Evolutionary conservation across 1,284 basidiomycete genomes (phyloP).

Genomic region (Malassezia equina): DNA sequence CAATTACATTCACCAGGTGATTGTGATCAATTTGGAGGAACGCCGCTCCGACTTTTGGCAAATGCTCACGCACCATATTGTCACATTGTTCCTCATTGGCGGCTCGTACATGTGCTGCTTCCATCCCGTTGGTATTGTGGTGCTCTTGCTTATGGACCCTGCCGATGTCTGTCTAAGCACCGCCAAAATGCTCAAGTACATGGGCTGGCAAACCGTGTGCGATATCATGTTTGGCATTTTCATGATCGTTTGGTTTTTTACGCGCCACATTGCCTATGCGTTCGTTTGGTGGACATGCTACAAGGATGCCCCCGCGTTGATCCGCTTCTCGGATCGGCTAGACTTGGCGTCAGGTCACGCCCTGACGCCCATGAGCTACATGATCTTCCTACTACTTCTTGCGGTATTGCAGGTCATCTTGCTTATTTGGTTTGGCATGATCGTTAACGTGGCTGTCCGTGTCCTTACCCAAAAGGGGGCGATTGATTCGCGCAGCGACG

Average conservation of each 20-base stretch:
- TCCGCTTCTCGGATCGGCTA: conserved; percentile 17
- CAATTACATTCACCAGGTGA: conserved; percentile 82
- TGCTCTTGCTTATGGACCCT: conserved; percentile 85
- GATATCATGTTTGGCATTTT: conserved; percentile 68
- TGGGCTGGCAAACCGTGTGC: conserved; percentile 59
- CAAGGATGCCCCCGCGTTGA: conserved; percentile 17
- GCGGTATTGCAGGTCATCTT: conserved; percentile 57
- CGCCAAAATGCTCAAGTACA: conserved; percentile 87
- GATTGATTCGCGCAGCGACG: conserved; percentile 55
- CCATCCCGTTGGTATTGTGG: conserved; percentile 74
- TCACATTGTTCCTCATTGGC: conserved; percentile 70
- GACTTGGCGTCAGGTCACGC: conserved; percentile 6
- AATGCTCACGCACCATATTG: conserved; percentile 91
- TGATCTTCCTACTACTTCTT: conserved; percentile 24
- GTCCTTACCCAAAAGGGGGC: conserved; percentile 69
- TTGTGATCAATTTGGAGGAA: conserved; percentile 84
- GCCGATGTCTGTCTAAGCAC: conserved; percentile 72
- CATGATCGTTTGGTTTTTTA: conserved; percentile 40
- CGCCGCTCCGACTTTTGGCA: conserved; percentile 82
- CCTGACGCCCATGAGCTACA: conserved; percentile 13
- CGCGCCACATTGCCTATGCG: conserved; percentile 36
- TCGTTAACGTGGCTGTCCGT: conserved; percentile 66
- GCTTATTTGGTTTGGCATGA: conserved; percentile 74
- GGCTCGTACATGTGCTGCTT: conserved; percentile 71
- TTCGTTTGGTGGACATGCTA: conserved; percentile 31